A percentile compares a stretch with the other conserved stretches of the same genome.
phyloP scores from a whole-genome alignment of 192 early-diverging fungal species.

The Coemansia brasiliensis region DNA sequence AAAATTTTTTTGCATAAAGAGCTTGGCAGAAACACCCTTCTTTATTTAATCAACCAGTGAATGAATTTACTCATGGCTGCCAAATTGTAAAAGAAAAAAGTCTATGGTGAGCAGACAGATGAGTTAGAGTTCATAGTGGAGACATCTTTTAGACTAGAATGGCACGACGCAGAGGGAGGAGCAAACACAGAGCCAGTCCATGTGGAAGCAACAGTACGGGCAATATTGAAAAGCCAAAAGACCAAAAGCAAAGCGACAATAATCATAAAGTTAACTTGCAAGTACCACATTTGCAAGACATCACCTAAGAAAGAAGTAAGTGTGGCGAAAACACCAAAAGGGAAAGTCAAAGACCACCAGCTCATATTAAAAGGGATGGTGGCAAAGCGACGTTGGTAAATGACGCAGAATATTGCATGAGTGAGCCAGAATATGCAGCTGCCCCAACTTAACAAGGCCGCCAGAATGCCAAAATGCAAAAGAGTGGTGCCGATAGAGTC shows the following conservation, averaged over 20 bases:
- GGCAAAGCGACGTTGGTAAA: constrained; percentile 14
- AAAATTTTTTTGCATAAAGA: no score
- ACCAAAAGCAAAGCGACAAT: constrained; percentile 16
- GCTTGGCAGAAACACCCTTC: no score
- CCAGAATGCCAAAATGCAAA: constrained; percentile 15
- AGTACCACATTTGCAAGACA: constrained; percentile 15
- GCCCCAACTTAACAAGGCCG: constrained; percentile 47
- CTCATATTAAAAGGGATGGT: constrained; percentile 53
- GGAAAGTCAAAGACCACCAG: constrained; percentile 57
- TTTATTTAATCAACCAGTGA: no score
- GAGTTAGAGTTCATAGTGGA: background rate
- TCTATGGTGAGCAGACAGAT: no score
- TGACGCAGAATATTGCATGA: constrained; percentile 38
- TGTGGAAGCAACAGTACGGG: constrained; percentile 28
- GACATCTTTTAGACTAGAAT: background rate
- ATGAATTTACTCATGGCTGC: no score
- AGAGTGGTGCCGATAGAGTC: constrained; percentile 15
- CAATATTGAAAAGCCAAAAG: constrained; percentile 39
- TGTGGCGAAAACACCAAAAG: constrained; percentile 47
- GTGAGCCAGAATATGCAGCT: constrained; percentile 27
- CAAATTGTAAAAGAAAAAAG: no score
- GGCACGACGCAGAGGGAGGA: background rate
- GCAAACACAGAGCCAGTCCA: constrained; percentile 42
- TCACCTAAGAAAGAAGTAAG: constrained; percentile 22
- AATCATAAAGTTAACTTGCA: constrained; percentile 15